Evolutionary conservation across 257 asterid species (phyloP), one percentile per base, ranked within the genome.

Genomic region (Solanum sejunctum): DNA sequence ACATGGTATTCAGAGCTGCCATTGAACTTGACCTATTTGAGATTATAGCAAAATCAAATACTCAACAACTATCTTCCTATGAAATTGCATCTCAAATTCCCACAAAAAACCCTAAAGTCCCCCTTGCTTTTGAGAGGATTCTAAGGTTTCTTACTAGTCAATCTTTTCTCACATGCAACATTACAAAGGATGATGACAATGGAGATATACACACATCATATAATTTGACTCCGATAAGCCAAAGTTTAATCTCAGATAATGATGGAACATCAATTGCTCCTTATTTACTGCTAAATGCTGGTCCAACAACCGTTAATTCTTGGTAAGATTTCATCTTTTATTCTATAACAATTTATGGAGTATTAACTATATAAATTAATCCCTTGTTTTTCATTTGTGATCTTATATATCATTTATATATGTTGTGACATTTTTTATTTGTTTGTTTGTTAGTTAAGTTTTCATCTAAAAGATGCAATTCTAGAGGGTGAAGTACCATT

Each of bases 11-110:
- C n/a, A n/a, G n/a, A n/a, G n/a, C n/a, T n/a, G n/a, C n/a, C n/a
- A n/a, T n/a, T n/a, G n/a, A 85, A 61, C 81, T 87, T 6, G 71
- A 58, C 58, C 0, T 85, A 58, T 87, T 87, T 7, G 86, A 87
- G 8, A 85, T 87, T 28, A 85, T 85, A 2, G 84, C 88, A 47
- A 85, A 84, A 84, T 41, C 84, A 8, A 51, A 7, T 83, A 72
- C 36, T 72, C 20, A 72, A 72, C 4, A 72, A n/a, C 10, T 72
- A 72, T 77, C 82, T 8, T 77, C 66, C 0, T 2, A 67, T 18
- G 83, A 84, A 41, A 84, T 84, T 43, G 82, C 82, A n/a, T 21
- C n/a, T 47, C 54, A 52, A 12, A 58, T 71, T 55, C 86, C 73
- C 23, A 16, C 83, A n/a, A 57, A 84, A 43, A 84, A 84, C 43